A percentile compares a stretch with the other conserved stretches of the same genome.
phyloP scores from a whole-genome alignment of 192 early-diverging fungal genomes.

The Phycomyces blakesleeanus region DNA sequence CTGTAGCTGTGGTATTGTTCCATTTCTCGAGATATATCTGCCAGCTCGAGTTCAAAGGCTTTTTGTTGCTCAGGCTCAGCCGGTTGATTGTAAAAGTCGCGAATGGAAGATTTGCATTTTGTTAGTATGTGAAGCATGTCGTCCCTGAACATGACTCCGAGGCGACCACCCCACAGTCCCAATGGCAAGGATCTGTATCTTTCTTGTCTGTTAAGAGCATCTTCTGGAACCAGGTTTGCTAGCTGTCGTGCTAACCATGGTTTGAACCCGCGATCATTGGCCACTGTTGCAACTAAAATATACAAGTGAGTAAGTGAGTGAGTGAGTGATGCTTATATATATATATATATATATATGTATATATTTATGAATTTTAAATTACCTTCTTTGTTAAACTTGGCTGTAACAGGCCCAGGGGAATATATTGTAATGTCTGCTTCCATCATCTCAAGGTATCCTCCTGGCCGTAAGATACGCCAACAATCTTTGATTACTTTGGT shows the following conservation, averaged over 20 bases:
- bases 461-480: constrained; percentile 27
- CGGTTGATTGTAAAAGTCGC: background rate
- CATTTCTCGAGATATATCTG: constrained; percentile 7
- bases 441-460: constrained; percentile 33
- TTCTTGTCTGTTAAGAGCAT: constrained; percentile 10
- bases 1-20: constrained; percentile 23
- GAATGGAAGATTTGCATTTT: constrained; percentile 19
- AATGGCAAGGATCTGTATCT: constrained; percentile 34
- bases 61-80: background rate
- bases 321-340: no score
- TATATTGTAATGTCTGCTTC: constrained; percentile 29
- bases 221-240: constrained; percentile 10
- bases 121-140: constrained; percentile 22
- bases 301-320: no score
- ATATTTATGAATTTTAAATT: no score
- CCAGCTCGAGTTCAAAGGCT: background rate
- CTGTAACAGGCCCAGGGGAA: constrained; percentile 24
- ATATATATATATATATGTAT: no score
- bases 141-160: constrained; percentile 27
- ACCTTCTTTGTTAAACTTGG: constrained; percentile 26
- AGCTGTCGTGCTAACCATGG: constrained; percentile 17
- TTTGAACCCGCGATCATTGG: constrained; percentile 14
- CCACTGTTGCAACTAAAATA: constrained; percentile 20
- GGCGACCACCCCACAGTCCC: constrained; percentile 34
- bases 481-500: constrained; percentile 22